phyloP scores from a whole-genome alignment of 805 yeast genomes.

The Geotrichum ghanense region DNA sequence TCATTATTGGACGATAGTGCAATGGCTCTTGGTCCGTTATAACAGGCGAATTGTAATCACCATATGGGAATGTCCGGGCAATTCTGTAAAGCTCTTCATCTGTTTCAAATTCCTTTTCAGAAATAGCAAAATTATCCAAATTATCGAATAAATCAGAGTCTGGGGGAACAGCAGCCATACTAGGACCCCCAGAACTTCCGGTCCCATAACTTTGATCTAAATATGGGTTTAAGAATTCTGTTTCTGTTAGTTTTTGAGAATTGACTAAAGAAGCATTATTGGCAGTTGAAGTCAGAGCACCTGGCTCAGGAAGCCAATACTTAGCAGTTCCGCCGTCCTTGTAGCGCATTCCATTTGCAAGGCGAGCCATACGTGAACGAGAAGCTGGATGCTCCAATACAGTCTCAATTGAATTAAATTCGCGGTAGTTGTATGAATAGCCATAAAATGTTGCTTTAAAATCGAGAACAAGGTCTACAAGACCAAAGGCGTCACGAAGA shows the following conservation, averaged over 20 bases:
- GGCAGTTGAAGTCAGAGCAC: no score
- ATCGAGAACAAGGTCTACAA: constrained; percentile 71
- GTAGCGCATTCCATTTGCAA: constrained; percentile 76
- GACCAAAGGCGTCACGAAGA: constrained; percentile 61
- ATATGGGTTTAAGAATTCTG: background rate
- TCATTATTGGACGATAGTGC: constrained; percentile 12
- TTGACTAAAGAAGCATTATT: no score
- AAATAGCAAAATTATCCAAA: constrained; percentile 1
- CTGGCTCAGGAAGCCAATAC: constrained; percentile 55
- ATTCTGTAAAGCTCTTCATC: constrained; percentile 26
- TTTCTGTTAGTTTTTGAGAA: no score
- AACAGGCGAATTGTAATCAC: constrained; percentile 34
- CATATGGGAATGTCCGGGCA: constrained; percentile 25
- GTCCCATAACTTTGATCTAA: background rate
- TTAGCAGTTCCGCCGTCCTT: constrained; percentile 65
- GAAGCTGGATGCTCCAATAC: constrained; percentile 59
- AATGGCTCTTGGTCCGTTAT: constrained; percentile 24
- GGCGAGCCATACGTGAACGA: constrained; percentile 49
- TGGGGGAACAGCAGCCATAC: background rate
- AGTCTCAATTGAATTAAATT: constrained; percentile 73
- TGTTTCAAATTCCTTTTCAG: constrained; percentile 16
- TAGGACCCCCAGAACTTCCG: background rate
- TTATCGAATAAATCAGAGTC: background rate
- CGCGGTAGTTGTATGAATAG: constrained; percentile 64
- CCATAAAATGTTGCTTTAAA: constrained; percentile 60